Conservation (phyloP, 2,329 filamentous ascomycete genomes). For the Beauveria bassiana region DNA sequence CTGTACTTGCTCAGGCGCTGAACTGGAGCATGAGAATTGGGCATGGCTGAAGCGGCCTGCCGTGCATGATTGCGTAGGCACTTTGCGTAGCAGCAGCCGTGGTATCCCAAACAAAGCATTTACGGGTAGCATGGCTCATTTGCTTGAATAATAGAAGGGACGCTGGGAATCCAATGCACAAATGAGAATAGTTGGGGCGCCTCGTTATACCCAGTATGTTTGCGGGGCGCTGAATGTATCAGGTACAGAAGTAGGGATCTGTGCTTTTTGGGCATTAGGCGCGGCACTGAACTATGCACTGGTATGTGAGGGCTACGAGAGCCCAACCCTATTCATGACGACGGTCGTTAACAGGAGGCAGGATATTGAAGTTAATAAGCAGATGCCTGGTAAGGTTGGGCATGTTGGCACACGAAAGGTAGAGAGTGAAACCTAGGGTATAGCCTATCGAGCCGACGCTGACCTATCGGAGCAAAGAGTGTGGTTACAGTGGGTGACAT, state of each 20-base stretch:
- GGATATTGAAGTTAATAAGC: no score
- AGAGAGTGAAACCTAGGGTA: not conserved
- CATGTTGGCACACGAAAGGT: not conserved
- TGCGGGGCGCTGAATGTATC: not conserved
- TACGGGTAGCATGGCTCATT: not conserved
- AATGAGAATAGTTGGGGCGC: not conserved
- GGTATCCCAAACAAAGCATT: not conserved
- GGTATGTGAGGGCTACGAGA: not conserved
- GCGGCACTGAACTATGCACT: not conserved
- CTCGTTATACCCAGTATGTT: not conserved
- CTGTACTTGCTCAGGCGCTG: not conserved
- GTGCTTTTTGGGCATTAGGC: not conserved
- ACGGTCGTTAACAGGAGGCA: not conserved
- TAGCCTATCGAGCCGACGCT: not conserved
- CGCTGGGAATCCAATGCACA: no score
- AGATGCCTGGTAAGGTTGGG: not conserved
- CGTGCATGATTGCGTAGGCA: not conserved
- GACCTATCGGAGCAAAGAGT: slow-evolving; percentile 1
- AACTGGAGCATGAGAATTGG: not conserved
- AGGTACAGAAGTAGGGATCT: not conserved
- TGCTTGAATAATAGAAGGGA: no score
- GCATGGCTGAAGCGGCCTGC: not conserved
- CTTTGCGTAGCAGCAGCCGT: not conserved
- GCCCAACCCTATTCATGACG: not conserved
- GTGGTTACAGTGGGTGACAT: not conserved